Percentiles rank a stretch among this genome's conserved stretches.
Conservation (phyloP, 139 green algal genomes). For the Coccomyxa sp. region DNA sequence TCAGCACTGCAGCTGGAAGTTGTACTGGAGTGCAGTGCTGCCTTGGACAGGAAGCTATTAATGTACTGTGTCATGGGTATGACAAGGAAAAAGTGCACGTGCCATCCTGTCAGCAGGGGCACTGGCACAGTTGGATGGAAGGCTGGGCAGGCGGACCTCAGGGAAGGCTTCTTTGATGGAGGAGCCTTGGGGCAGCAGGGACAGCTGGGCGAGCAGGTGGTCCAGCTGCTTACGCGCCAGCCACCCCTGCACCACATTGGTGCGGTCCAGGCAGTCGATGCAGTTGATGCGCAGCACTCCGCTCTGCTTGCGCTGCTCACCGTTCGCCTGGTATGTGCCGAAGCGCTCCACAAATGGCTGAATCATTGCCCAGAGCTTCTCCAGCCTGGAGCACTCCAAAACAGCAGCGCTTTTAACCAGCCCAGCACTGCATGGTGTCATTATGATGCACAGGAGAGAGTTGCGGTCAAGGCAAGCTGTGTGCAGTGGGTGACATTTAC, state of each 20-base stretch:
- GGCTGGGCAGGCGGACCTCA: conserved; percentile 15
- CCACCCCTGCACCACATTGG: conserved; percentile 73
- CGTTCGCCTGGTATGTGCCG: conserved; percentile 21
- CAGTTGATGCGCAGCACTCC: conserved; percentile 72
- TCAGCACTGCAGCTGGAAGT: too few relatives aligned
- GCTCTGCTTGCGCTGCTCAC: conserved; percentile 23
- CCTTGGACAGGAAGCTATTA: too few relatives aligned
- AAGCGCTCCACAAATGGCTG: conserved; percentile 16
- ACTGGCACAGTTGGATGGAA: too few relatives aligned
- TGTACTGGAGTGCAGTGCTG: too few relatives aligned
- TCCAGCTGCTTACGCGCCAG: conserved; percentile 64
- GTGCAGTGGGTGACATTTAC: neutral
- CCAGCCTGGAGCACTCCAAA: conserved; percentile 33
- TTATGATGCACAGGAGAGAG: neutral
- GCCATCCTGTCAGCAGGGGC: too few relatives aligned
- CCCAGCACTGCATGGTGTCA: too few relatives aligned
- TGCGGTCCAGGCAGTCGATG: conserved; percentile 73
- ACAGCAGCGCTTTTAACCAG: neutral
- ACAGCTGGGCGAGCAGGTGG: conserved; percentile 47
- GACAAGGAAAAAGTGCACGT: too few relatives aligned
- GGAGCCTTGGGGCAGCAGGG: conserved; percentile 42
- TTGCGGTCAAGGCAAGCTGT: neutral
- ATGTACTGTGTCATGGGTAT: too few relatives aligned
- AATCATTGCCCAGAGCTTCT: conserved; percentile 58
- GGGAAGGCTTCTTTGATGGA: conserved; percentile 40